Evolutionary conservation across 2,329 filamentous ascomycete genomes (phyloP).

Genomic region (Aspergillus flavus): DNA sequence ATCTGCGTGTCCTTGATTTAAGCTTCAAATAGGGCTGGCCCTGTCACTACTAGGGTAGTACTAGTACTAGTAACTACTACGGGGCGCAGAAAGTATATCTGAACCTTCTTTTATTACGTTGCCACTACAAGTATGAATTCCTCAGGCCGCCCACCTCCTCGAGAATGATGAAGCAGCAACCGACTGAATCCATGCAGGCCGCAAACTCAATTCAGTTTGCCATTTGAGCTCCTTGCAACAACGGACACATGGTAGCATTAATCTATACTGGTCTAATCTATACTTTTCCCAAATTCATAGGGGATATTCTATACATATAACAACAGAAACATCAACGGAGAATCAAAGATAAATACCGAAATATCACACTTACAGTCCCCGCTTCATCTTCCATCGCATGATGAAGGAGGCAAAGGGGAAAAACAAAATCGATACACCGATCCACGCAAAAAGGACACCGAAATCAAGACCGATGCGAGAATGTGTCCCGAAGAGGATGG

Average conservation of each 20-base stretch:
- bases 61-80: no score
- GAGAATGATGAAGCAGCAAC: no score
- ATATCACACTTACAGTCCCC: slow-evolving; percentile 16
- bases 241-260: neutral
- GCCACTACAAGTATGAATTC: no score
- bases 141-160: no score
- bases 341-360: neutral
- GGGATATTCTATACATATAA: neutral
- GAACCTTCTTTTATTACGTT: no score
- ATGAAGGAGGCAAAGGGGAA: slow-evolving; percentile 33
- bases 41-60: no score
- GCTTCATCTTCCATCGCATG: slow-evolving; percentile 37
- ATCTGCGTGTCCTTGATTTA: no score
- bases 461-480: slow-evolving; percentile 63
- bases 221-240: no score
- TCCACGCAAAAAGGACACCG: slow-evolving; percentile 62
- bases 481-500: slow-evolving; percentile 64
- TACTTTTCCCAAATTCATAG: neutral
- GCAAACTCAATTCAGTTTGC: no score
- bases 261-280: neutral
- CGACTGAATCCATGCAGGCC: no score
- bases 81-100: no score
- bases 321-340: neutral
- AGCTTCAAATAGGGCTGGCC: no score
- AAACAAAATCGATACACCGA: slow-evolving; percentile 29